A percentile compares a stretch with the other conserved stretches of the same genome.
These are phyloP conservation scores for Aspergillus flavus DNA, from an alignment of 2,329 filamentous ascomycete species.

Conservation along the genomic window DNA sequence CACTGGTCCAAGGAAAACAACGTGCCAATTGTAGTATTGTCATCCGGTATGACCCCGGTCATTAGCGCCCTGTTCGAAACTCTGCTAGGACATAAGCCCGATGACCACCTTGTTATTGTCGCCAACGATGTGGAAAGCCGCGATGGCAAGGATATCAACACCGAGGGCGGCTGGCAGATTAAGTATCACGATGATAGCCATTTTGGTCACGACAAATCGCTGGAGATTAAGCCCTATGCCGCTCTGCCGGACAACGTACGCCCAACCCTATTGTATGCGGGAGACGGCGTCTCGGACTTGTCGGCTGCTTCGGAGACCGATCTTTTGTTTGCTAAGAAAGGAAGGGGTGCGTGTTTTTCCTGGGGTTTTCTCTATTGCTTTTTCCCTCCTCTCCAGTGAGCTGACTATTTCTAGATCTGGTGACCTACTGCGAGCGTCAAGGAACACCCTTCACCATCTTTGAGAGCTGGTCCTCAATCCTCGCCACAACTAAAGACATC, in stretches of 20 bases:
- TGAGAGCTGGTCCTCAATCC: conserved; percentile 78
- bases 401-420: conserved; percentile 65
- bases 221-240: conserved; percentile 82
- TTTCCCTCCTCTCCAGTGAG: not conserved
- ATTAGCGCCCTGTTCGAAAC: conserved; percentile 81
- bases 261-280: conserved; percentile 89
- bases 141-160: conserved; percentile 73
- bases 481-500: conserved; percentile 75
- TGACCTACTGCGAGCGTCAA: conserved; percentile 82
- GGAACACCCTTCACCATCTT: conserved; percentile 87
- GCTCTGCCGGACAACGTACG: conserved; percentile 67
- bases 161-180: conserved; percentile 84
- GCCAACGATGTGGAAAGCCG: conserved; percentile 75
- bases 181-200: conserved; percentile 83
- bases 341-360: conserved; percentile 63
- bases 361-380: not conserved
- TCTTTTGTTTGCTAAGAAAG: conserved; percentile 89
- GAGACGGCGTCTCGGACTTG: conserved; percentile 90
- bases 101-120: conserved; percentile 77
- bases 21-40: conserved; percentile 88
- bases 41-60: conserved; percentile 88
- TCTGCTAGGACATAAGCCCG: conserved; percentile 75
- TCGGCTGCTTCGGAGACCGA: conserved; percentile 92
- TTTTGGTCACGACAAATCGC: conserved; percentile 96
- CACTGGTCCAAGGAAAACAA: conserved; percentile 78